A percentile compares a stretch with the other conserved stretches of the same genome.
These are phyloP conservation scores for Aspergillus taichungensis DNA, from an alignment of 495 filamentous ascomycete species.

Conservation along the genomic window DNA sequence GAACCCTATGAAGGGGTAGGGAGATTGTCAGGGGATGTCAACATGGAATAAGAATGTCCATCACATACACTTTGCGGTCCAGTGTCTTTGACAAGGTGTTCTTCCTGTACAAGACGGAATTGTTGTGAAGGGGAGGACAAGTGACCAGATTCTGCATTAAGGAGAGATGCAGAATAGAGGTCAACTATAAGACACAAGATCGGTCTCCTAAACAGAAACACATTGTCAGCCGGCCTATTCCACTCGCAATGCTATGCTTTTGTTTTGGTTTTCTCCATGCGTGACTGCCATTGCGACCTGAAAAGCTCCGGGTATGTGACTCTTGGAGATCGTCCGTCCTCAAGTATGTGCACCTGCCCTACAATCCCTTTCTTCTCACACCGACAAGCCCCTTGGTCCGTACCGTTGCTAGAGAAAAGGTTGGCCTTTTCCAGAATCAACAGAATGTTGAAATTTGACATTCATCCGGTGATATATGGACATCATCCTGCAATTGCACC, in stretches of 20 bases:
- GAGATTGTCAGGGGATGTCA: constrained; percentile 34
- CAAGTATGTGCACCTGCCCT: constrained; percentile 9
- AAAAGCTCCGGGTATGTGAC: constrained; percentile 7
- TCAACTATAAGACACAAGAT: constrained; percentile 7
- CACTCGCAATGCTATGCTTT: constrained; percentile 1
- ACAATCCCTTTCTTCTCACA: constrained; percentile 5
- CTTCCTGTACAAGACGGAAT: constrained; percentile 11
- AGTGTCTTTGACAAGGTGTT: constrained; percentile 19
- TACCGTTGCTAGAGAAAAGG: neutral
- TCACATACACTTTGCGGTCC: constrained; percentile 31
- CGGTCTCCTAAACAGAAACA: constrained; percentile 7
- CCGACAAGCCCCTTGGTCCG: constrained; percentile 8
- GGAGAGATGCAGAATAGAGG: constrained; percentile 14
- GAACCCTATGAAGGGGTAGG: constrained; percentile 39
- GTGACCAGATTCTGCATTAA: constrained; percentile 18
- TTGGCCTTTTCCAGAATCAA: constrained; percentile 1
- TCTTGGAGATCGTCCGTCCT: constrained; percentile 6
- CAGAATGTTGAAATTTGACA: constrained; percentile 2
- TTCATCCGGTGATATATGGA: constrained; percentile 1
- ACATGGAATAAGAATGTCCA: constrained; percentile 23
- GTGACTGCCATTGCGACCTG: constrained; percentile 3
- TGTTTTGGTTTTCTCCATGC: neutral
- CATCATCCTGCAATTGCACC: no score
- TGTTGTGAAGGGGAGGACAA: constrained; percentile 8
- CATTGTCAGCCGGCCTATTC: constrained; percentile 2